Evolutionary conservation across 2,329 filamentous ascomycete genomes (phyloP).

Genomic region (Talaromyces sp.): DNA sequence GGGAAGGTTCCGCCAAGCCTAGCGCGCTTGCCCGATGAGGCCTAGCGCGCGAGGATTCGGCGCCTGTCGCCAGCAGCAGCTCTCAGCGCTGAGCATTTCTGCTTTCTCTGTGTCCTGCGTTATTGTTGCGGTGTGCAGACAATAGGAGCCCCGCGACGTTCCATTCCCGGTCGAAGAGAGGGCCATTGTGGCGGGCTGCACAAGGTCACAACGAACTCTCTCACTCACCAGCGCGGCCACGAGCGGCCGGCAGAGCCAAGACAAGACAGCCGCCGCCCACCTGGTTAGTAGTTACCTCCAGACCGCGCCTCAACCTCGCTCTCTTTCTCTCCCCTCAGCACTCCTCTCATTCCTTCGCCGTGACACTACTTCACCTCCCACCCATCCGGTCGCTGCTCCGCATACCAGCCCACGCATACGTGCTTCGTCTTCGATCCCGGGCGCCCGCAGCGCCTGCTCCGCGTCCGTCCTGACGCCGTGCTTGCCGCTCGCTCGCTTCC

Average conservation of each 20-base stretch:
- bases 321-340: conserved; percentile 3
- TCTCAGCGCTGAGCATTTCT: background rate
- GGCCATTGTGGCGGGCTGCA: background rate
- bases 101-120: background rate
- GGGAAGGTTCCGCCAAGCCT: conserved; percentile 8
- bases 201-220: background rate
- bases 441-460: conserved; percentile 10
- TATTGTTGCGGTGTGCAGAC: background rate
- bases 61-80: background rate
- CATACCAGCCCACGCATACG: background rate
- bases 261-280: conserved; percentile 1
- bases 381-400: background rate
- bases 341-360: background rate
- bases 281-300: background rate
- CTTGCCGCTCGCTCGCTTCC: conserved; percentile 10
- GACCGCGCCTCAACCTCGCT: conserved; percentile 7
- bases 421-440: background rate
- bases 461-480: conserved; percentile 8
- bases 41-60: background rate
- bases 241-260: background rate
- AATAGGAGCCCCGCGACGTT: background rate
- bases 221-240: background rate
- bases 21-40: background rate
- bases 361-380: background rate
- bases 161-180: background rate